A percentile compares a stretch with the other conserved stretches of the same genome.
phyloP scores from a whole-genome alignment of 176 grass and related monocot genomes.

The Musa troglodytarum region DNA sequence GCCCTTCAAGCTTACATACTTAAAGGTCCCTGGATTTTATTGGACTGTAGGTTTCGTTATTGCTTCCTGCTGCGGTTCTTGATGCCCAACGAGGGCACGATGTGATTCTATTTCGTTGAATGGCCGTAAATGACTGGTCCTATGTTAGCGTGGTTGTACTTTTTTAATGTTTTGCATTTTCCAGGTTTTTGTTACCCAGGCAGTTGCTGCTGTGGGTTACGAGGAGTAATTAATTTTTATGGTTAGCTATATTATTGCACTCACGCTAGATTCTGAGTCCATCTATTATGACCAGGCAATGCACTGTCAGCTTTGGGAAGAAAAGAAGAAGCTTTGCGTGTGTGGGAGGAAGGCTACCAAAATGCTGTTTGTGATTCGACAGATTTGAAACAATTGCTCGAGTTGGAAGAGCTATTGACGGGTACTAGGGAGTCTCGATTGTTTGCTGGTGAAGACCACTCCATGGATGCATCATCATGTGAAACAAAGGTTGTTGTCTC shows the following conservation, averaged over 20 bases:
- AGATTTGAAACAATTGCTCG: constrained; percentile 84
- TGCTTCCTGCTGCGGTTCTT: neutral
- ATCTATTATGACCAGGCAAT: constrained; percentile 39
- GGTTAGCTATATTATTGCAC: neutral
- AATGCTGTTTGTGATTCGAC: constrained; percentile 56
- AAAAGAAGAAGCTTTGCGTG: constrained; percentile 69
- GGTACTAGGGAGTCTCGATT: constrained; percentile 41
- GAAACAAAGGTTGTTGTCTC: constrained; percentile 95
- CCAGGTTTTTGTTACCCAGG: neutral
- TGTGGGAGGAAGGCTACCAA: constrained; percentile 83
- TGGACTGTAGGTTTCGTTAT: neutral
- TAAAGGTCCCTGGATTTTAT: constrained; percentile 43
- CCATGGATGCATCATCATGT: constrained; percentile 43
- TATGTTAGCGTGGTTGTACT: neutral
- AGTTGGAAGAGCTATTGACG: constrained; percentile 76
- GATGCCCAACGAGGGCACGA: neutral
- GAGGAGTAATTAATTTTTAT: neutral
- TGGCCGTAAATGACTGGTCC: too few relatives aligned
- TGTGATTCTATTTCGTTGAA: too few relatives aligned
- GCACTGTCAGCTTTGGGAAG: constrained; percentile 64
- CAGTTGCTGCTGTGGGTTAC: neutral
- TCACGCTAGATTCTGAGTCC: neutral
- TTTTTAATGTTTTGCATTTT: neutral
- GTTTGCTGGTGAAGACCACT: constrained; percentile 26
- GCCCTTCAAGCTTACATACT: constrained; percentile 89